Base-by-base conservation (phyloP, 495 filamentous ascomycete genomes). In the Trichoderma gamsii region DNA sequence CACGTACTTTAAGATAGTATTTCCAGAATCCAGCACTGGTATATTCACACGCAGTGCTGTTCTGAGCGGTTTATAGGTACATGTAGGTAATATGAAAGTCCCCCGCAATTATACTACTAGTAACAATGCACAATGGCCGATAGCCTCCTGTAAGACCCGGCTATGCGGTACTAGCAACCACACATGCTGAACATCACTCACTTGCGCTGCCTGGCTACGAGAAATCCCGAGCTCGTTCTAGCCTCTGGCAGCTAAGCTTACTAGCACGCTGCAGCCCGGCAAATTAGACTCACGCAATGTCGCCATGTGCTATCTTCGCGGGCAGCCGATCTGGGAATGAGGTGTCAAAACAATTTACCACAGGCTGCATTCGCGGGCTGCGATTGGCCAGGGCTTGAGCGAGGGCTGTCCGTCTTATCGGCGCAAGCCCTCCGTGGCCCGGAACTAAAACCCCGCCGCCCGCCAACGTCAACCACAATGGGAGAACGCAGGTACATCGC, bases 381-480 rank as follows among this genome's bases (percentile, higher is more conserved):
- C 56, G 2, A 61, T 61, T 61, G 56, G 56, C 56, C 56, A 61
- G 9, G 56, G 56, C 56, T 32, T 4, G 16, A 4, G 56, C 16
- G 56, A 32, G 56, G 56, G 56, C 56, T 29, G 29, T 61, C 56
- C 56, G 56, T 32, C 56, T 61, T 61, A 61, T 61, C 56, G 56
- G 56, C 9, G 56, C 25, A 61, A 25, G 56, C 29, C 11, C 56
- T 61, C 56, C 56, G 56, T 61, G 25, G 23, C 25, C 56, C 56
- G 56, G 56, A 32, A 11, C 56, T 61, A 61, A 59, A 61, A 61
- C 56, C 56, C 56, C 56, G 56, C 56, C 56, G 35, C 56, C 56
- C 56, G 56, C 56, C 56, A 61, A 29, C 4, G 11, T 32, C 56
- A 61, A 32, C 56, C 27, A 61, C 9, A 27, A 61, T 12, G 27